Evolutionary conservation across 129 eudicot genomes (phyloP).

Genomic region (Tagetes patula): DNA sequence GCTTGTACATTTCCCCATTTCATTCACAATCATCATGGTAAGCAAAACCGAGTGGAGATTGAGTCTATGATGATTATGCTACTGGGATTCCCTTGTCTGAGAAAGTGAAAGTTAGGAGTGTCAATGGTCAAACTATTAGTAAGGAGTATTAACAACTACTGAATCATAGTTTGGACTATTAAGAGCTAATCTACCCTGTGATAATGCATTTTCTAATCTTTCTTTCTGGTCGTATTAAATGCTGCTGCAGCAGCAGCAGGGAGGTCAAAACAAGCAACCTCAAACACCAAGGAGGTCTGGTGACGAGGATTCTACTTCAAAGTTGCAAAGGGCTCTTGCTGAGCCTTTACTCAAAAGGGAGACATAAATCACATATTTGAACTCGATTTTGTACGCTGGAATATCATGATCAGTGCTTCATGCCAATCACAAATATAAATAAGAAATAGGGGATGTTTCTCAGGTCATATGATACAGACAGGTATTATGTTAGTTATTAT

Average conservation of each 20-base stretch:
- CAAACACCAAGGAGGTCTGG: conserved; percentile 47
- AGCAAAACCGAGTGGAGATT: too few relatives aligned
- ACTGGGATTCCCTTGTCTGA: too few relatives aligned
- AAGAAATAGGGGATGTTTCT: conserved; percentile 22
- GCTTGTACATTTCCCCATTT: too few relatives aligned
- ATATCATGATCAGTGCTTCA: conserved; percentile 1
- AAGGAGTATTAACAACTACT: too few relatives aligned
- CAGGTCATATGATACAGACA: conserved; percentile 5
- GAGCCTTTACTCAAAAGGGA: conserved; percentile 50
- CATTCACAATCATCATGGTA: too few relatives aligned
- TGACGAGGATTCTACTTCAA: conserved; percentile 55
- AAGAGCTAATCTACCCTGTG: too few relatives aligned
- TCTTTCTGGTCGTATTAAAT: conserved; percentile 5
- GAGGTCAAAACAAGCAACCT: conserved; percentile 64
- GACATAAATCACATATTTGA: conserved; percentile 26
- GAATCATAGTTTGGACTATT: too few relatives aligned
- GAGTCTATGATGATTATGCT: too few relatives aligned
- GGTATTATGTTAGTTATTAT: conserved; percentile 4
- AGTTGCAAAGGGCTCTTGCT: conserved; percentile 37
- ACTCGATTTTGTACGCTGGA: conserved; percentile 19
- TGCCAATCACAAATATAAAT: conserved; percentile 27
- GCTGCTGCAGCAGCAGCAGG: conserved; percentile 57
- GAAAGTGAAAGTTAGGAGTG: too few relatives aligned
- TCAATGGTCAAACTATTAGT: too few relatives aligned
- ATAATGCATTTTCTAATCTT: not conserved